Conservation (phyloP, 208 protist genomes). For the Trypanosoma cruzi region DNA sequence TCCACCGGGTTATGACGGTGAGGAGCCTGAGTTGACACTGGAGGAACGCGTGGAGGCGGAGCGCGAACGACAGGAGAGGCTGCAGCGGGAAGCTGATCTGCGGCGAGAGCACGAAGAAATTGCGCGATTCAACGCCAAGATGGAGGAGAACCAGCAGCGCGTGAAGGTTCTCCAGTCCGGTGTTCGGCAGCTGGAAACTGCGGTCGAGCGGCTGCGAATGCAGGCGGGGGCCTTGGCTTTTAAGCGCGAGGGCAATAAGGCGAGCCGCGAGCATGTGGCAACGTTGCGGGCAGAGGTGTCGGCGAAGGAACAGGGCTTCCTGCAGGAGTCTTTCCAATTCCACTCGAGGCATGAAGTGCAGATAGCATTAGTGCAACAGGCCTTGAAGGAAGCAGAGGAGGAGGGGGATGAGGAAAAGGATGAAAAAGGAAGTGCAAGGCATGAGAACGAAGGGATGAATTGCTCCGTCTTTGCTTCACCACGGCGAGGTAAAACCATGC, state of each 20-base stretch:
- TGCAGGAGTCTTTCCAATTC: constrained; percentile 22
- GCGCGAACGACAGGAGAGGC: neutral
- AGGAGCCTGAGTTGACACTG: constrained; percentile 21
- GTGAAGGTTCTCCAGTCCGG: constrained; percentile 22
- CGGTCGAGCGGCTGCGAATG: constrained; percentile 17
- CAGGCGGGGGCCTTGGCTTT: constrained; percentile 11
- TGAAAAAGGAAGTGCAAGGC: neutral
- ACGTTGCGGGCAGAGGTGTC: constrained; percentile 25
- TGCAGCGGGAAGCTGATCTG: constrained; percentile 11
- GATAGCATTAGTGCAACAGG: neutral
- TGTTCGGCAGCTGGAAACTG: constrained; percentile 14
- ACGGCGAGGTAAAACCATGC: neutral
- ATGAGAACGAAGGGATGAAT: neutral
- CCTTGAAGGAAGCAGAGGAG: constrained; percentile 3
- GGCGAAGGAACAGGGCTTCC: constrained; percentile 30
- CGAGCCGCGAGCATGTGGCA: neutral
- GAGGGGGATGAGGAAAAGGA: too few species aligned
- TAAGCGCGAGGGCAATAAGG: constrained; percentile 15
- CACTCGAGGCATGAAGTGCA: constrained; percentile 14
- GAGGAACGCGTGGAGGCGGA: constrained; percentile 20
- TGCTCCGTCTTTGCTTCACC: neutral
- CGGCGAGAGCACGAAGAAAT: constrained; percentile 17
- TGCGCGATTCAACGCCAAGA: constrained; percentile 3
- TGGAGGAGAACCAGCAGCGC: constrained; percentile 34
- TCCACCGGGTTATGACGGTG: constrained; percentile 58